A percentile compares a stretch with the other conserved stretches of the same genome.
Evolutionary conservation across 1,139 yeast genomes (phyloP).

Genomic region (Starmera stellimalicola): DNA sequence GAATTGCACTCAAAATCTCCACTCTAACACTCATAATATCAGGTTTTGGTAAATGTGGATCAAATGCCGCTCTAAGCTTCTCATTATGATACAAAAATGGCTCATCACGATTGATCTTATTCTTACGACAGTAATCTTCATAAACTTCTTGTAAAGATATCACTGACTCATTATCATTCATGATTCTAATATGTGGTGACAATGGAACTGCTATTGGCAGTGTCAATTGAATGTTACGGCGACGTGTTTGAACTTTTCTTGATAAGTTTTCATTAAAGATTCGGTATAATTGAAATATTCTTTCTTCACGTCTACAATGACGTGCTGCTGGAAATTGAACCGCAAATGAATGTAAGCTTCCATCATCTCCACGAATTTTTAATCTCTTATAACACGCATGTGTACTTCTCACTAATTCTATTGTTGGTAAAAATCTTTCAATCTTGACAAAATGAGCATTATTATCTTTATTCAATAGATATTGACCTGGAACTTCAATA

Average conservation of each 20-base stretch:
- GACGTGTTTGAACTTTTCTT: slow-evolving; percentile 78
- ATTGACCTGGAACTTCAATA: slow-evolving; percentile 96
- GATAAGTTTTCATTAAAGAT: slow-evolving; percentile 75
- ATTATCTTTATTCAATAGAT: slow-evolving; percentile 71
- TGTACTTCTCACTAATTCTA: slow-evolving; percentile 84
- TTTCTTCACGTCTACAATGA: slow-evolving; percentile 93
- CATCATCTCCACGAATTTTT: slow-evolving; percentile 89
- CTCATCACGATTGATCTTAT: slow-evolving; percentile 75
- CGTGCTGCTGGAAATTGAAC: slow-evolving; percentile 98
- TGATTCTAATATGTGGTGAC: slow-evolving; percentile 88
- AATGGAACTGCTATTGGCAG: slow-evolving; percentile 89
- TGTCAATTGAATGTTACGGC: slow-evolving; percentile 77
- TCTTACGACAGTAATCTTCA: slow-evolving; percentile 74
- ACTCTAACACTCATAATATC: slow-evolving; percentile 83
- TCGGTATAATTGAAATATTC: slow-evolving; percentile 85
- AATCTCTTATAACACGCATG: slow-evolving; percentile 88
- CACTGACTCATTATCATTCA: slow-evolving; percentile 74
- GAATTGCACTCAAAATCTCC: slow-evolving; percentile 85
- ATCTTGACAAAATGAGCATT: slow-evolving; percentile 86
- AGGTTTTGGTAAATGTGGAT: slow-evolving; percentile 87
- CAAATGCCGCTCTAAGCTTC: slow-evolving; percentile 86
- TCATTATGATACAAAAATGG: slow-evolving; percentile 83
- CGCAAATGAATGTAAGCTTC: slow-evolving; percentile 84
- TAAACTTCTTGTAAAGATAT: slow-evolving; percentile 79
- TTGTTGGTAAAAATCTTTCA: slow-evolving; percentile 83